Evolutionary conservation across 495 filamentous ascomycete species (phyloP).

Genomic region (Chaetomium tenue): DNA sequence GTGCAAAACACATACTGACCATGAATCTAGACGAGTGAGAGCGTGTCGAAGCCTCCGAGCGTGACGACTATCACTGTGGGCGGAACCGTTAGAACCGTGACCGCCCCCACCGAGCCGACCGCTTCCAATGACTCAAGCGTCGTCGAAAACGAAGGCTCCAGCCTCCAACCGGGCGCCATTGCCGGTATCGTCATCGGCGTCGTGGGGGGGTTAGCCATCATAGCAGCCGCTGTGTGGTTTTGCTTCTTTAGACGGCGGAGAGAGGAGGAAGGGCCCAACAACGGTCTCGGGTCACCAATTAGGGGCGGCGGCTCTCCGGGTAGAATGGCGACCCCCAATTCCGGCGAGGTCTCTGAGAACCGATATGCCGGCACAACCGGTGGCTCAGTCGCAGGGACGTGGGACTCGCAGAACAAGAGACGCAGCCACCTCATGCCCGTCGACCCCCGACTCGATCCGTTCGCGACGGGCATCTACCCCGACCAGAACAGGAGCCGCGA

Average conservation of each 20-base stretch:
- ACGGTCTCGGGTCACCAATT: conserved; percentile 31
- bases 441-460: conserved; percentile 57
- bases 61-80: conserved; percentile 45
- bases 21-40: background rate
- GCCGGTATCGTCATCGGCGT: conserved; percentile 48
- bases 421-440: conserved; percentile 53
- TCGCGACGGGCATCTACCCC: conserved; percentile 46
- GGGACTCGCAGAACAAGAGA: conserved; percentile 37
- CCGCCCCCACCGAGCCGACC: conserved; percentile 35
- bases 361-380: conserved; percentile 11
- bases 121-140: conserved; percentile 17
- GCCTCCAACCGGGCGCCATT: conserved; percentile 38
- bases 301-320: conserved; percentile 44
- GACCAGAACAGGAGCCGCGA: conserved; percentile 52
- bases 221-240: conserved; percentile 36
- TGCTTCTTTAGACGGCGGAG: conserved; percentile 35
- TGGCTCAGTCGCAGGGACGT: conserved; percentile 11
- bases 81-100: conserved; percentile 44
- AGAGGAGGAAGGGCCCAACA: conserved; percentile 26
- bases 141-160: conserved; percentile 23
- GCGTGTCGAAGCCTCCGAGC: background rate
- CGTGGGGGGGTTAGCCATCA: conserved; percentile 33
- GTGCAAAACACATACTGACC: conserved; percentile 18
- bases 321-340: conserved; percentile 39
- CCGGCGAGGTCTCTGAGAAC: conserved; percentile 39